Base-by-base conservation (phyloP, 805 yeast species). In the Candida orba region DNA sequence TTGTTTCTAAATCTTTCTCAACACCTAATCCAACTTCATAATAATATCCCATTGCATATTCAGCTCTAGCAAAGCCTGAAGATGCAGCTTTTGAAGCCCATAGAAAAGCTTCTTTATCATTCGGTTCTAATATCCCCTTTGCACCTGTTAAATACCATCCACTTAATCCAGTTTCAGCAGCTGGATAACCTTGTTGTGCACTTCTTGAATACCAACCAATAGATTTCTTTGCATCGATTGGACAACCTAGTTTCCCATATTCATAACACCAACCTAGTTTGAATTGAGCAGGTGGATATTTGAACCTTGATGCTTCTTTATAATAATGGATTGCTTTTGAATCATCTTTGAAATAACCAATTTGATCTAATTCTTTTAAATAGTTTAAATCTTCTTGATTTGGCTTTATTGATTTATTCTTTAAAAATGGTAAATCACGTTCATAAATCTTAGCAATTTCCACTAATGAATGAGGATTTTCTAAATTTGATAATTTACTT, bases 91-190 rank as follows among this genome's bases (percentile, higher is more conserved):
- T 72, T 8, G 67, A 54, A 4, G 87, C 84, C 80, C 87, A 84
- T 15, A 74, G 59, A 50, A 75, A 80, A 1, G 89, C 87, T 64
- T 81, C 82, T 37, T 68, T 69, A 50, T 76, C 82, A 58, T 79
- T 79, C 8, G 73, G 71, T 36, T 65, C 63, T 36, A 84, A 58
- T 2, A 76, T 64, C 2, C 71, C 76, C 13, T 69, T 68, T 0
- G 78, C 78, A 2, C 95, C 95, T 0, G 88, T 79, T 12, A 84
- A 69, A 52, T 80, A 78, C 90, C 91, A 84, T 39, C 89, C 89
- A 46, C 84, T 76, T 31, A 84, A 63, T 0, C 86, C 87, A 57
- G 84, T 67, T 58, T 84, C 83, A 4, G 86, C 81, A 54, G 80
- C 76, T 0, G 81, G 71, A 52, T 82, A 81, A 14, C 81, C 83